These are phyloP conservation scores for Solanum corneliomulleri DNA, from an alignment of 257 asterid species.

Conservation along the genomic window DNA sequence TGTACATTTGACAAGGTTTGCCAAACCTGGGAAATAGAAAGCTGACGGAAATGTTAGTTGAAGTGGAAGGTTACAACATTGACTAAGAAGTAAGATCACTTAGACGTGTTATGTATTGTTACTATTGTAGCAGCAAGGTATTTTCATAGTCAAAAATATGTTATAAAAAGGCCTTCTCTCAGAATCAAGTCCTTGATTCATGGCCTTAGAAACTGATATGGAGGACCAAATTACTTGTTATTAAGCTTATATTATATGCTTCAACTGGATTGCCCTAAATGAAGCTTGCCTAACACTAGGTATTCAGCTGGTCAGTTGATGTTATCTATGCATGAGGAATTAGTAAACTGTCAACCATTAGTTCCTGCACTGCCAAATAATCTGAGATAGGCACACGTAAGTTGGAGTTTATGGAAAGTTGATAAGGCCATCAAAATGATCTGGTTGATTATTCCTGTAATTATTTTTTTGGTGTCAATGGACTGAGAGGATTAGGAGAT, in stretches of 20 bases:
- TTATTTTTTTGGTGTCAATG: background rate
- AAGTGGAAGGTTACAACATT: background rate
- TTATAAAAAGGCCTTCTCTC: background rate
- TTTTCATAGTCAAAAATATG: background rate
- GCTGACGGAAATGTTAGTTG: background rate
- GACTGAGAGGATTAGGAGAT: background rate
- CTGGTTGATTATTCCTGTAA: background rate
- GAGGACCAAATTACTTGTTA: background rate
- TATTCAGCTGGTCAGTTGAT: background rate
- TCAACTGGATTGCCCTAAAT: background rate
- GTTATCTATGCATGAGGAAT: background rate
- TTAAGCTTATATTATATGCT: background rate
- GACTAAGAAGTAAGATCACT: background rate
- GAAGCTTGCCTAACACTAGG: background rate
- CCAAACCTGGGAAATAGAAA: background rate
- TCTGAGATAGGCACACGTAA: background rate
- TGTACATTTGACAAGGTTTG: background rate
- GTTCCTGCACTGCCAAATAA: background rate
- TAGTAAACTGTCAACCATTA: background rate
- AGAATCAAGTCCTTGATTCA: background rate
- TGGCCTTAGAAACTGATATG: background rate
- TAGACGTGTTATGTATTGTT: background rate
- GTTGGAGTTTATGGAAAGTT: background rate
- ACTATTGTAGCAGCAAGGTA: background rate
- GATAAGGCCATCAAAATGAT: background rate